Evolutionary conservation across 2,329 filamentous ascomycete species (phyloP), one percentile per base, ranked within the genome.

Genomic region (Plenodomus lindquistii): DNA sequence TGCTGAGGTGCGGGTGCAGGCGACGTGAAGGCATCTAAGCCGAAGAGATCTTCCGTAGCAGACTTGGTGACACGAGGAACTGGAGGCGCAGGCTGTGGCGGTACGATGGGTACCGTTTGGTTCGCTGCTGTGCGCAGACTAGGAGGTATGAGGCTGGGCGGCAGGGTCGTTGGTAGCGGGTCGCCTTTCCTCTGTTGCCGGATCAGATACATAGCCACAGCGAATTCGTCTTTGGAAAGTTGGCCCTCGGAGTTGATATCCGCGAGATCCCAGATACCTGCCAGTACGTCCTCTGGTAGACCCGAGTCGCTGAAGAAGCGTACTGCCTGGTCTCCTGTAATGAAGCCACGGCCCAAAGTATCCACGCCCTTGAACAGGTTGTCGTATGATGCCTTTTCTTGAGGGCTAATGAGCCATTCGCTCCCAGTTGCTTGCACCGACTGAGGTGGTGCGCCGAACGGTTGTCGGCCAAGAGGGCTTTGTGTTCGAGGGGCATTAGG

Each of bases 161-260:
- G 92, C 36, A 99, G 76, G n/a, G 84, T 81, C 18, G 86, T 78
- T 2, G 94, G 94, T 24, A 97, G 73, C 16, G 80, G 79, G 46
- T 86, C 84, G 48, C 85, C 63, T 56, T 82, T 88, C 44, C 92
- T 83, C 70, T 97, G 92, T 70, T 96, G 89, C 52, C 92, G 85
- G 62, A 99, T 97, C 42, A 99, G 80, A 69, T 95, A 95, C 92
- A 99, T 97, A 44, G 94, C 93, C 39, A 99, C 91, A 0, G 94
- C 91, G 68, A 99, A 99, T 63, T 96, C 92, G 59, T 99, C 94
- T 61, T 84, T 85, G 39, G 82, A 91, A 47, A 99, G 78, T 48
- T 88, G 86, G 10, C 94, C 94, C 60, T 92, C 88, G 7, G 91
- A 94, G 66, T 90, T 91, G 73, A 97, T 91, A 73, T 99, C 94